phyloP scores from a whole-genome alignment of 2,329 filamentous ascomycete species.

The Canariomyces notabilis region DNA sequence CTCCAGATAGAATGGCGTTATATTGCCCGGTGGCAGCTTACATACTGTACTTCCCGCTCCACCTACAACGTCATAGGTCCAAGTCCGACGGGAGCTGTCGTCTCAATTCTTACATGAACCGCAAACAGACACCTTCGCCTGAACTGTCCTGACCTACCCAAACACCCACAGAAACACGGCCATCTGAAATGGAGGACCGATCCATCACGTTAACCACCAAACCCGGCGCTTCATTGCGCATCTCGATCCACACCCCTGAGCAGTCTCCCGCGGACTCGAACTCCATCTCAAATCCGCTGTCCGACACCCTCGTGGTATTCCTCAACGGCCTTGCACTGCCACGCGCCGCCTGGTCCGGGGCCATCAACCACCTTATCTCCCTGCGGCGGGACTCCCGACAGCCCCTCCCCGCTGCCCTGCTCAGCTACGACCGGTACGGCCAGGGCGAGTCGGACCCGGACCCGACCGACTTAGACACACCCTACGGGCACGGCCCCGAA shows the following conservation, averaged over 20 bases:
- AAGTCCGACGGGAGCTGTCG: no score
- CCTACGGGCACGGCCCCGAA: slow-evolving; percentile 43
- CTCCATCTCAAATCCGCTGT: slow-evolving; percentile 11
- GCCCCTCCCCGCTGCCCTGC: slow-evolving; percentile 36
- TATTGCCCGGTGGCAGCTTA: no score
- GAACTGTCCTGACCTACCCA: not conserved
- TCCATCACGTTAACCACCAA: slow-evolving; percentile 18
- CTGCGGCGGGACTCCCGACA: not conserved
- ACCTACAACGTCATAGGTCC: no score
- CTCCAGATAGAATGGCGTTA: no score
- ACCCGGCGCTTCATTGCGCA: slow-evolving; percentile 17
- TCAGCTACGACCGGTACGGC: slow-evolving; percentile 55
- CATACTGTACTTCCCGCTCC: no score
- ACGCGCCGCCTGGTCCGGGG: slow-evolving; percentile 15
- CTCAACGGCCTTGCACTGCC: slow-evolving; percentile 25
- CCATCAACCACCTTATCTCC: slow-evolving; percentile 16
- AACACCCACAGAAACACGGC: not conserved
- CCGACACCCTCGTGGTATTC: slow-evolving; percentile 23
- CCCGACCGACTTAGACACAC: slow-evolving; percentile 39
- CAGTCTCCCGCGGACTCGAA: no score
- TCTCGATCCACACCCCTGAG: slow-evolving; percentile 11
- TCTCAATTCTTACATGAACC: no score
- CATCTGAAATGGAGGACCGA: slow-evolving; percentile 17
- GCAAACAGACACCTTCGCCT: not conserved
- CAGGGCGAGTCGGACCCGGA: slow-evolving; percentile 45